These are phyloP conservation scores for Eimeria maxima DNA, from an alignment of 169 alveolate genomes.

Conservation along the genomic window DNA sequence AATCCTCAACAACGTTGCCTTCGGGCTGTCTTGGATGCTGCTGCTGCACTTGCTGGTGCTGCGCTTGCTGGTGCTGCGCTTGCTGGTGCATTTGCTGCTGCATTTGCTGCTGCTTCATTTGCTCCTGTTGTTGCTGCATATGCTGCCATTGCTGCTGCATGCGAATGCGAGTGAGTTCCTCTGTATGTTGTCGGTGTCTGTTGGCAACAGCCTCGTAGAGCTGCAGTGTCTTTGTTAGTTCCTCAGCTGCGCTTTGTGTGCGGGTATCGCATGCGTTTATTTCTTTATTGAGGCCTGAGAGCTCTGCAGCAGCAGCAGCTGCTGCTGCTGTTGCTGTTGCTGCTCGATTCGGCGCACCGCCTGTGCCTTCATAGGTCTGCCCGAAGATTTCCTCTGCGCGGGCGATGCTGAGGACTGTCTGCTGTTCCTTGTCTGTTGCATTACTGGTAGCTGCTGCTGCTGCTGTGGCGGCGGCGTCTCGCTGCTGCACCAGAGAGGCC, in stretches of 20 bases:
- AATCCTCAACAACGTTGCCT: neutral
- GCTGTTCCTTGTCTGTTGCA: neutral
- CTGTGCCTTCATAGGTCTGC: neutral
- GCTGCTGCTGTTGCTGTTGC: slow-evolving; percentile 19
- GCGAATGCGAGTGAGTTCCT: neutral
- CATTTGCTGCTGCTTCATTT: slow-evolving; percentile 1
- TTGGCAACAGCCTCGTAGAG: slow-evolving; percentile 6
- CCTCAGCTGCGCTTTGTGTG: slow-evolving; percentile 3
- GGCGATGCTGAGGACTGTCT: slow-evolving; percentile 35
- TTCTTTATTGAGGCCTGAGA: neutral
- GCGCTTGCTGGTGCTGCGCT: too few species aligned
- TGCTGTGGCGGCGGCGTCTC: slow-evolving; percentile 17
- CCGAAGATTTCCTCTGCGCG: slow-evolving; percentile 15
- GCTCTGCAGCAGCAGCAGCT: slow-evolving; percentile 17
- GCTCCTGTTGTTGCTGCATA: neutral
- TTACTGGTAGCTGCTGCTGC: slow-evolving; percentile 7
- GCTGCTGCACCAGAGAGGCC: slow-evolving; percentile 37
- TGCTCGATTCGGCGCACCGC: neutral
- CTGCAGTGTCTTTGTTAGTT: neutral
- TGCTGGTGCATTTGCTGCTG: neutral
- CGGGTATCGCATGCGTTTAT: slow-evolving; percentile 37
- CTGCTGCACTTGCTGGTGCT: slow-evolving; percentile 19
- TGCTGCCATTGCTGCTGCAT: slow-evolving; percentile 53
- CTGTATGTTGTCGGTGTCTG: slow-evolving; percentile 25
- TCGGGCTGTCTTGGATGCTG: neutral